Percentiles rank a stretch among this genome's conserved stretches.
Conservation (phyloP, 768 basidiomycete genomes). For the Lactifluus pinguis region DNA sequence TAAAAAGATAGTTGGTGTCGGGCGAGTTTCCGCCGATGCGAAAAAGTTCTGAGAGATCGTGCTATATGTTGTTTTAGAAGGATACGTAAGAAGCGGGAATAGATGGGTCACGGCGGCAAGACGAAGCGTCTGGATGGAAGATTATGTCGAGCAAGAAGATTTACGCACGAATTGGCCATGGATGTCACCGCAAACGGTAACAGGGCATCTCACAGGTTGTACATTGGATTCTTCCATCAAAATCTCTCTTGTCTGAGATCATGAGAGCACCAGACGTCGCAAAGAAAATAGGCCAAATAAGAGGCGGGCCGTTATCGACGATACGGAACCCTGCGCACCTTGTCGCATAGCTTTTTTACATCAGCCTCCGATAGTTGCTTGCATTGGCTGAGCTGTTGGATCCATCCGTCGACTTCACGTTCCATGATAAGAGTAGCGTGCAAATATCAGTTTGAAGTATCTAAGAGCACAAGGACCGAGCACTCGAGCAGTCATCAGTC, state of each 20-base stretch:
- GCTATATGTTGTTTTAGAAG: conserved; percentile 41
- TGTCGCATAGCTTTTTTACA: conserved; percentile 97
- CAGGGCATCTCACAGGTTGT: conserved; percentile 95
- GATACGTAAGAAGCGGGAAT: conserved; percentile 12
- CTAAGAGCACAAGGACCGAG: conserved; percentile 3
- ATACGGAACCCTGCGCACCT: conserved; percentile 49
- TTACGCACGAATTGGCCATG: conserved; percentile 97
- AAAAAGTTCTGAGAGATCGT: conserved; percentile 98
- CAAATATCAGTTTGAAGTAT: conserved; percentile 12
- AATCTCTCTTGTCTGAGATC: conserved; percentile 84
- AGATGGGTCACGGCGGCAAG: conserved; percentile 13
- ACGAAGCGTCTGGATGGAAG: conserved; percentile 1
- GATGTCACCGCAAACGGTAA: conserved; percentile 99
- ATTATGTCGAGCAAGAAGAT: conserved; percentile 19
- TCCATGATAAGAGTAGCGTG: conserved; percentile 30
- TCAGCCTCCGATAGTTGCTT: conserved; percentile 93
- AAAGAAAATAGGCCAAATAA: conserved; percentile 11
- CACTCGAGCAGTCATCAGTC: not conserved
- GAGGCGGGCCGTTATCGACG: conserved; percentile 26
- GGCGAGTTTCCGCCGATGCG: conserved; percentile 98
- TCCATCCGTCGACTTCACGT: conserved; percentile 91
- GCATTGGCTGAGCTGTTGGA: conserved; percentile 92
- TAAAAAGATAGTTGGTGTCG: conserved; percentile 99
- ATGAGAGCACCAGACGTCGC: conserved; percentile 1
- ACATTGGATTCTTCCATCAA: conserved; percentile 99